These are phyloP conservation scores for Pichia sp. DNA, from an alignment of 1,139 yeast genomes.

Conservation along the genomic window DNA sequence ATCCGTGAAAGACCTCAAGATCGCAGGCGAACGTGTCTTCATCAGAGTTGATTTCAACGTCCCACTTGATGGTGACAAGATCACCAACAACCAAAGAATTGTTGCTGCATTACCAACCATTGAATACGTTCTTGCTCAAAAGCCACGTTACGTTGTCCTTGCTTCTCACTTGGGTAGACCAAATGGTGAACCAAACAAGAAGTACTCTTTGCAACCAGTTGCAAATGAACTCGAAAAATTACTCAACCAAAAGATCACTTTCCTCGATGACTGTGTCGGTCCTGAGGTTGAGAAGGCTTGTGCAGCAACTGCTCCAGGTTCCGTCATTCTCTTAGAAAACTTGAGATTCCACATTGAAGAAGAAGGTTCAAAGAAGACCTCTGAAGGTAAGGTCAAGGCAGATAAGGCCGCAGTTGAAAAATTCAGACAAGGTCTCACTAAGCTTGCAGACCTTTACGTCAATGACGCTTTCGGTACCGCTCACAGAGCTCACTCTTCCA, in stretches of 20 bases:
- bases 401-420: constrained; percentile 70
- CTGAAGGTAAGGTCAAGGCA: constrained; percentile 91
- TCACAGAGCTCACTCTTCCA: constrained; percentile 98
- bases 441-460: constrained; percentile 90
- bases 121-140: constrained; percentile 81
- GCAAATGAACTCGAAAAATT: constrained; percentile 76
- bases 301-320: constrained; percentile 61
- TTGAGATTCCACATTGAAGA: constrained; percentile 95
- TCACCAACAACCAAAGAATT: constrained; percentile 98
- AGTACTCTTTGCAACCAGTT: constrained; percentile 89
- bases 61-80: constrained; percentile 89
- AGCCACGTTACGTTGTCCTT: constrained; percentile 81
- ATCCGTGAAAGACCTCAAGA: constrained; percentile 82
- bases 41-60: constrained; percentile 58
- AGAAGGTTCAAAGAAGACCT: constrained; percentile 84
- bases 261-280: constrained; percentile 86
- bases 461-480: constrained; percentile 99
- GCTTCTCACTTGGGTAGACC: constrained; percentile 99
- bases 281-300: constrained; percentile 74
- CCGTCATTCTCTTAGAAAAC: constrained; percentile 82
- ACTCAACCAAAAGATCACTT: constrained; percentile 62
- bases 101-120: constrained; percentile 98
- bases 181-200: constrained; percentile 76
- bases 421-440: constrained; percentile 82
- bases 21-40: constrained; percentile 40